These are phyloP conservation scores for Saprolegnia diclina DNA, from an alignment of 352 stramenopile species.

Conservation along the genomic window DNA sequence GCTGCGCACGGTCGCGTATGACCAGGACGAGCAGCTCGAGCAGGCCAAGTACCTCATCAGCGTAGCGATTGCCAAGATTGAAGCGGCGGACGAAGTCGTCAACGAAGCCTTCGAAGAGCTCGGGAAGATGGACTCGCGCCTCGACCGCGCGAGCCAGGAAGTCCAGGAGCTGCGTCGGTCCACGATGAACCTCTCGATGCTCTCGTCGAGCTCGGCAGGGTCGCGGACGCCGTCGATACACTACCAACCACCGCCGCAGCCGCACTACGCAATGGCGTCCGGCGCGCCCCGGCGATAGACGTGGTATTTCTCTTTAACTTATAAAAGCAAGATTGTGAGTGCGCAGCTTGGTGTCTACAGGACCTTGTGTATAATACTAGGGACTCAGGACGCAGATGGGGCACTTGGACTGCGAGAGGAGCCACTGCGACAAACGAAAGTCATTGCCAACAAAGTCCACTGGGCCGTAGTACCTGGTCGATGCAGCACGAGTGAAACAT, in stretches of 20 bases:
- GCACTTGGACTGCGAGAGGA: conserved; percentile 15
- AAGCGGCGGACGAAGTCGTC: conserved; percentile 64
- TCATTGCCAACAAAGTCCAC: too few relatives aligned
- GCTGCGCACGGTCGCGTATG: conserved; percentile 58
- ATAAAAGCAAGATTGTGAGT: conserved; percentile 4
- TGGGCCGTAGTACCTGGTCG: conserved; percentile 59
- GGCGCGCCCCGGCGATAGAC: neutral
- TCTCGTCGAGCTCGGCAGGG: neutral
- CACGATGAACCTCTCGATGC: neutral
- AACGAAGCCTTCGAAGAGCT: conserved; percentile 67
- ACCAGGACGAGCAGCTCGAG: conserved; percentile 68
- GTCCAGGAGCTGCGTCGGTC: conserved; percentile 7
- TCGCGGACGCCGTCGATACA: neutral
- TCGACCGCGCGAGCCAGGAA: conserved; percentile 27
- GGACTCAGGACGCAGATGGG: conserved; percentile 20
- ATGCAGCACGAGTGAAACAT: conserved; percentile 90
- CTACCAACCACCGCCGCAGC: too few relatives aligned
- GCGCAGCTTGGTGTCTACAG: neutral
- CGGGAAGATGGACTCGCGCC: conserved; percentile 57
- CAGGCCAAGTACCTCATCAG: conserved; percentile 67
- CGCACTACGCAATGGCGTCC: too few relatives aligned
- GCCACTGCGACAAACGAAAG: conserved; percentile 13
- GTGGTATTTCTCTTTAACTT: neutral
- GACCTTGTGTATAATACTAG: neutral
- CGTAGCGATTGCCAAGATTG: conserved; percentile 68